Evolutionary conservation across 768 basidiomycete genomes (phyloP).

Genomic region (Boletus reticuloceps): DNA sequence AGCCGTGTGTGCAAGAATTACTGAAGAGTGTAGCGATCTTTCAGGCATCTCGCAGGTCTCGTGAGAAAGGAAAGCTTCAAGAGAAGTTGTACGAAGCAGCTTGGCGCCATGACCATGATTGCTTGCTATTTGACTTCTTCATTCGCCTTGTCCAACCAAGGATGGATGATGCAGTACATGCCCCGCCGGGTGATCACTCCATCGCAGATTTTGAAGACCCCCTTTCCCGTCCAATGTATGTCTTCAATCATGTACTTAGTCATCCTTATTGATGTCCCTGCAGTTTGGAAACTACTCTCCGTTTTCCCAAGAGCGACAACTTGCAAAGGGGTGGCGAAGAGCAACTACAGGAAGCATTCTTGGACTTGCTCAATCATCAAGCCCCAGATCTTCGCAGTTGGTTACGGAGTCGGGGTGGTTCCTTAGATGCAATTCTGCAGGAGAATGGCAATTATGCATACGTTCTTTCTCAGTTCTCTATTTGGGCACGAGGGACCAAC

Average conservation of each 20-base stretch:
- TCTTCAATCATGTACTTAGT: not conserved
- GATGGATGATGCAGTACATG: not conserved
- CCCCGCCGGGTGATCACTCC: not conserved
- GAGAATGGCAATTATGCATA: too few relatives aligned
- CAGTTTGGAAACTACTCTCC: conserved; percentile 2
- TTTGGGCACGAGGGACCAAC: too few relatives aligned
- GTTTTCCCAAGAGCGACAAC: not conserved
- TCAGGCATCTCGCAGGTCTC: conserved; percentile 6
- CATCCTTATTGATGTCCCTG: not conserved
- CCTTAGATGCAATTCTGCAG: too few relatives aligned
- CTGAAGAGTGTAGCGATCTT: conserved; percentile 4
- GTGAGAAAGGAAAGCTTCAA: not conserved
- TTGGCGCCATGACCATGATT: conserved; percentile 11
- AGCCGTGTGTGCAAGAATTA: conserved; percentile 4
- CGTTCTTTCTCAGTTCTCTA: too few relatives aligned
- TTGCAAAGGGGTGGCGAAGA: not conserved
- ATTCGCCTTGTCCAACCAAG: not conserved
- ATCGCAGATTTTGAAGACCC: conserved; percentile 1
- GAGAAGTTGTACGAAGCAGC: not conserved
- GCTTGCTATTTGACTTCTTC: conserved; percentile 10
- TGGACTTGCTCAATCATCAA: too few relatives aligned
- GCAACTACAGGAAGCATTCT: fast-evolving
- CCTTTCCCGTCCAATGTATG: conserved; percentile 1
- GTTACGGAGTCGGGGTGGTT: not conserved
- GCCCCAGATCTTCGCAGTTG: not conserved